Evolutionary conservation across 1,284 basidiomycete species (phyloP).

Genomic region (Sporisorium exsertum): DNA sequence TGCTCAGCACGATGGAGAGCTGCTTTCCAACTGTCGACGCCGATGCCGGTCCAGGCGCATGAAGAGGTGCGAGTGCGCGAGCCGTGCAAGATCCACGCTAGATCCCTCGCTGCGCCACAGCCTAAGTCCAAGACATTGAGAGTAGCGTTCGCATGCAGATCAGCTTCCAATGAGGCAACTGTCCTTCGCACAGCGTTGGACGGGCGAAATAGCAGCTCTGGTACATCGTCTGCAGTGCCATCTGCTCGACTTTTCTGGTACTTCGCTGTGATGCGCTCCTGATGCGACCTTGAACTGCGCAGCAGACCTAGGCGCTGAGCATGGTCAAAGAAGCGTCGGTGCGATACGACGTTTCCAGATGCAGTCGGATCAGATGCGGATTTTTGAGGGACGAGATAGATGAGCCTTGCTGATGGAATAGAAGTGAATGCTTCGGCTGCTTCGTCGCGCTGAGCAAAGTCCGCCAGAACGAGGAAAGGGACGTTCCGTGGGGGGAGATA

Average conservation of each 20-base stretch:
- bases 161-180: constrained; percentile 10
- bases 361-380: background rate
- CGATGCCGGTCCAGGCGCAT: constrained; percentile 30
- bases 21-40: constrained; percentile 50
- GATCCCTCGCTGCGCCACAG: constrained; percentile 42
- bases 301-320: constrained; percentile 8
- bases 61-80: constrained; percentile 19
- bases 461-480: constrained; percentile 30
- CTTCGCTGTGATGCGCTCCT: background rate
- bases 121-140: constrained; percentile 37
- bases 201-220: constrained; percentile 36
- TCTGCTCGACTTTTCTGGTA: background rate
- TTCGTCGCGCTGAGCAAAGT: constrained; percentile 10
- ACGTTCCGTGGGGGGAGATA: constrained; percentile 38
- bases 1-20: constrained; percentile 28
- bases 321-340: constrained; percentile 5
- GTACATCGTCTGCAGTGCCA: constrained; percentile 14
- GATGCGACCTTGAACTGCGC: constrained; percentile 14
- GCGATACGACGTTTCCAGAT: background rate
- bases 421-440: constrained; percentile 24
- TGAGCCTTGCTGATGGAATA: constrained; percentile 9
- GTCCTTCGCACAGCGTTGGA: constrained; percentile 30
- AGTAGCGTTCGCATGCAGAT: background rate
- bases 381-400: constrained; percentile 14
- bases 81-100: constrained; percentile 45